Conservation (phyloP, 257 asterid genomes). For the Primulina eburnea region DNA sequence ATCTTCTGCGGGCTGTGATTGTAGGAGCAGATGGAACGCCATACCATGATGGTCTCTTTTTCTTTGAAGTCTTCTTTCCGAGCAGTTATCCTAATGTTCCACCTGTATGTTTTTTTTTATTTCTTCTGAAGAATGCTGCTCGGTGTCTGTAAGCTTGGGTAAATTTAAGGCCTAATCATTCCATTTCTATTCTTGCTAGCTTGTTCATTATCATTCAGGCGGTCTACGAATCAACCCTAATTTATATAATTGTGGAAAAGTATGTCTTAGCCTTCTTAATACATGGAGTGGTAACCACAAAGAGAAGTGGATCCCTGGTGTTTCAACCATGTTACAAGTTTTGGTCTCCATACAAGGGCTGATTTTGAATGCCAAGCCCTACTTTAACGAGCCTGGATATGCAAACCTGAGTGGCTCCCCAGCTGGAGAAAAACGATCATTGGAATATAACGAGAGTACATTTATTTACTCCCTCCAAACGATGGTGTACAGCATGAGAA, state of each 20-base stretch:
- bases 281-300: slow-evolving; percentile 74
- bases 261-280: slow-evolving; percentile 90
- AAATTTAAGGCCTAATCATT: slow-evolving; percentile 11
- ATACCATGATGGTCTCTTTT: slow-evolving; percentile 90
- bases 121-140: slow-evolving; percentile 3
- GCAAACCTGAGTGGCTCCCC: slow-evolving; percentile 44
- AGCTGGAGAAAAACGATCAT: slow-evolving; percentile 52
- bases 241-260: slow-evolving; percentile 77
- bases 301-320: slow-evolving; percentile 81
- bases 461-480: slow-evolving; percentile 66
- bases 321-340: slow-evolving; percentile 83
- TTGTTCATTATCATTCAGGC: slow-evolving; percentile 79
- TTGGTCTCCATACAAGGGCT: slow-evolving; percentile 95
- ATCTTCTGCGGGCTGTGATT: slow-evolving; percentile 87
- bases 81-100: slow-evolving; percentile 73
- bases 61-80: slow-evolving; percentile 88
- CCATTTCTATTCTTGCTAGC: slow-evolving; percentile 42
- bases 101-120: slow-evolving; percentile 55
- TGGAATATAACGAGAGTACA: slow-evolving; percentile 62
- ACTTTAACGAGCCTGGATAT: slow-evolving; percentile 86
- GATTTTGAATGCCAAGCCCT: slow-evolving; percentile 87
- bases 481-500: slow-evolving; percentile 70
- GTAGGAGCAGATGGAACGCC: slow-evolving; percentile 98
- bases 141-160: slow-evolving; percentile 3
- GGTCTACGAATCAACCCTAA: slow-evolving; percentile 94